Conservation (phyloP, 495 filamentous ascomycete species). For the Evansstolkia leycettana region DNA sequence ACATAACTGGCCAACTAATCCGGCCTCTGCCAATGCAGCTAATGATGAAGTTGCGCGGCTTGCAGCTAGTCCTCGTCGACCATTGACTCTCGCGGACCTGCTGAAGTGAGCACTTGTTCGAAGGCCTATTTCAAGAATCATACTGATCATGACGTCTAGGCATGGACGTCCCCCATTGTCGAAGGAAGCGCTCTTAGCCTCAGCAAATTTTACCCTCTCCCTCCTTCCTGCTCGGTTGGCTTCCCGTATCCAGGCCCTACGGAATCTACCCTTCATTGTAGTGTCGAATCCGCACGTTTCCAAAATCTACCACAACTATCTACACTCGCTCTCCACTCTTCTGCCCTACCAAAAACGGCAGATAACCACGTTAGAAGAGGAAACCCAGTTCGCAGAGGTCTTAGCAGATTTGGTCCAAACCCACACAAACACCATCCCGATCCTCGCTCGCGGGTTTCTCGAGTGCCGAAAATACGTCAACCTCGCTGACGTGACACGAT, state of each 20-base stretch:
- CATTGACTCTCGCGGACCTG: constrained; percentile 75
- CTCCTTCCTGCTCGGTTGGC: constrained; percentile 89
- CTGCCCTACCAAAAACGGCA: constrained; percentile 67
- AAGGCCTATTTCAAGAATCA: not conserved
- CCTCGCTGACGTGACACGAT: constrained; percentile 66
- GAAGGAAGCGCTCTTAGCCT: constrained; percentile 63
- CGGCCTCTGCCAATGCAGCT: constrained; percentile 27
- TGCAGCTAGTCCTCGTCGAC: constrained; percentile 65
- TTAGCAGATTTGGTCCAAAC: constrained; percentile 89
- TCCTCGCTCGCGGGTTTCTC: constrained; percentile 81
- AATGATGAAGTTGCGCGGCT: constrained; percentile 67
- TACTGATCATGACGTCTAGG: constrained; percentile 24
- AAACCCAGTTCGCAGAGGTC: constrained; percentile 79
- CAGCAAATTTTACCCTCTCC: constrained; percentile 89
- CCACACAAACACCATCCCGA: constrained; percentile 86
- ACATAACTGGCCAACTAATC: constrained; percentile 9
- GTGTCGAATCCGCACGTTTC: constrained; percentile 90
- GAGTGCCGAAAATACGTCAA: constrained; percentile 84
- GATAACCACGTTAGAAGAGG: constrained; percentile 77
- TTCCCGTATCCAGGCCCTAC: constrained; percentile 79
- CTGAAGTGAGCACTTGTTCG: constrained; percentile 79
- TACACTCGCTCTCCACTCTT: constrained; percentile 80
- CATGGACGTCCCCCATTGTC: constrained; percentile 85
- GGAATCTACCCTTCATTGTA: constrained; percentile 93
- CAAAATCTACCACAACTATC: constrained; percentile 87